Evolutionary conservation across 2,329 filamentous ascomycete species (phyloP).

Genomic region (Macrophomina tecta): DNA sequence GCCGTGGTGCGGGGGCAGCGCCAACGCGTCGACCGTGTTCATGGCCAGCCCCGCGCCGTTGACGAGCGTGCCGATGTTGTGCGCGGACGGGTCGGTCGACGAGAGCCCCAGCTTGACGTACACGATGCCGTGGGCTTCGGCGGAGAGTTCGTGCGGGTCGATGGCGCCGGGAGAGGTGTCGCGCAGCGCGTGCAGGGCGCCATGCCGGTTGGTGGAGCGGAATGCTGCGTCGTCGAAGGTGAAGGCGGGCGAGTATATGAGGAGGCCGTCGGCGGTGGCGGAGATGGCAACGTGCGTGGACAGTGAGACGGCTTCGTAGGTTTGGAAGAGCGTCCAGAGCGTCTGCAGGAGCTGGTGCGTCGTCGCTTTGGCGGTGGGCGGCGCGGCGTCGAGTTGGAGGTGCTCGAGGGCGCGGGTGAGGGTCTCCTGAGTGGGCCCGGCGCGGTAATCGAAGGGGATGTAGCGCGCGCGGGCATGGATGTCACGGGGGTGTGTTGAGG

Average conservation of each 20-base stretch:
- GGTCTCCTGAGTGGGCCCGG: constrained; percentile 46
- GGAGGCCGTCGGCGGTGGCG: constrained; percentile 47
- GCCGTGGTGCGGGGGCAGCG: constrained; percentile 60
- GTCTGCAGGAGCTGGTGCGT: constrained; percentile 58
- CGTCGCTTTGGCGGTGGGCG: constrained; percentile 51
- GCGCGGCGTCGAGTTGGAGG: constrained; percentile 58
- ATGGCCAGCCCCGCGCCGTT: constrained; percentile 91
- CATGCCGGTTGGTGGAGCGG: constrained; percentile 66
- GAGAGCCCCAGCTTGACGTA: constrained; percentile 66
- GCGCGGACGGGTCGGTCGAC: constrained; percentile 43
- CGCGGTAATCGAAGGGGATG: constrained; percentile 68
- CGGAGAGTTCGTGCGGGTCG: constrained; percentile 64
- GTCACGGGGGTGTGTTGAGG: constrained; percentile 52
- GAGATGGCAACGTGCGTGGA: constrained; percentile 57
- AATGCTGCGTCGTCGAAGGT: constrained; percentile 75
- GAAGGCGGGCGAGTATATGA: constrained; percentile 62
- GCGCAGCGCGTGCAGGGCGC: constrained; percentile 64
- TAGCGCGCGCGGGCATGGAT: constrained; percentile 53
- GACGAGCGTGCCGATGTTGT: constrained; percentile 79
- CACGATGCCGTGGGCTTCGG: constrained; percentile 75
- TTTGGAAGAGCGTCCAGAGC: constrained; percentile 65
- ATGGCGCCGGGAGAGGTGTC: constrained; percentile 53
- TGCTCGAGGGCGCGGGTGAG: constrained; percentile 56
- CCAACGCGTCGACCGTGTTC: constrained; percentile 85
- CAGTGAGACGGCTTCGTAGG: constrained; percentile 70